Conservation (phyloP, 192 early-diverging fungal genomes). For the Powellomyces hirtus region DNA sequence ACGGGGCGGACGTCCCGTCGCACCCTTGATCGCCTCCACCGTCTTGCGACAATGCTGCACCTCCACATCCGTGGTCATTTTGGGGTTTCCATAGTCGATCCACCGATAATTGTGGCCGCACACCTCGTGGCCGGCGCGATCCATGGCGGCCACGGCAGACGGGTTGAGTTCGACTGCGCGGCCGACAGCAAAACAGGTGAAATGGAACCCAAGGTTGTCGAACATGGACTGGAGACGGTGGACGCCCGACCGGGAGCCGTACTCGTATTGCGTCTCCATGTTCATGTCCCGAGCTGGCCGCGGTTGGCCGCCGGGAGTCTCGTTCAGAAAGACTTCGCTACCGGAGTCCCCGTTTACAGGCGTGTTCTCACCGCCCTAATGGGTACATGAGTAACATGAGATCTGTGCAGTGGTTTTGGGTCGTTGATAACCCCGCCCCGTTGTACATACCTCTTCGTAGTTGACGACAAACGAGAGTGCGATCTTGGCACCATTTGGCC, state of each 20-base stretch:
- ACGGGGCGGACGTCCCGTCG: conserved; percentile 38
- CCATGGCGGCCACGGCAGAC: conserved; percentile 35
- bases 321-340: conserved; percentile 53
- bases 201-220: conserved; percentile 28
- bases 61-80: conserved; percentile 25
- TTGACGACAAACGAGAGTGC: conserved; percentile 53
- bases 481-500: conserved; percentile 51
- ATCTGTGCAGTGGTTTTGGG: no score
- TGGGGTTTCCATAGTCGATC: conserved; percentile 21
- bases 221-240: conserved; percentile 47
- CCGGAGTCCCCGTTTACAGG: conserved; percentile 38
- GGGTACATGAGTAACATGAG: no score
- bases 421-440: no score
- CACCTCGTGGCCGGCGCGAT: conserved; percentile 45
- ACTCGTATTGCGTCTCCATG: conserved; percentile 55
- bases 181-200: conserved; percentile 55
- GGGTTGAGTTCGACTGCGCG: conserved; percentile 49
- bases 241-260: conserved; percentile 50
- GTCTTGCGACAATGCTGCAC: conserved; percentile 32
- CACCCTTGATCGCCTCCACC: conserved; percentile 36
- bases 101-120: conserved; percentile 50
- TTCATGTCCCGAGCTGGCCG: conserved; percentile 37
- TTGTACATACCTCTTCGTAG: conserved; percentile 44
- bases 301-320: conserved; percentile 35
- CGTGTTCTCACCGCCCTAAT: conserved; percentile 60